Evolutionary conservation across 2,329 filamentous ascomycete genomes (phyloP).

Genomic region (Colletotrichum sp.): DNA sequence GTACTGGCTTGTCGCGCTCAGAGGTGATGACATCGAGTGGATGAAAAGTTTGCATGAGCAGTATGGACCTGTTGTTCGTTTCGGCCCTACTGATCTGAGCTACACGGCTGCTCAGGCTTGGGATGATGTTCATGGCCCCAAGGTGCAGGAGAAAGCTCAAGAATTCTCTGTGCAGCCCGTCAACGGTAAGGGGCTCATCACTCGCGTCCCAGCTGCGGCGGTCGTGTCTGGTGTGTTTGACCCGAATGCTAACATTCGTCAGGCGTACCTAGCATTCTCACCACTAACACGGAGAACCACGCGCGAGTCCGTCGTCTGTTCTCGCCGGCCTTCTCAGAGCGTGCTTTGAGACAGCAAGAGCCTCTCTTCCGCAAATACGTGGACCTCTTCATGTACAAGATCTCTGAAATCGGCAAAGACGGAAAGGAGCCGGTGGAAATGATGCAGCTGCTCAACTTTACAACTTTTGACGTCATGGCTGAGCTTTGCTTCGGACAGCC

Average conservation of each 20-base stretch:
- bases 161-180: conserved; percentile 23
- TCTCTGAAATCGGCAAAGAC: conserved; percentile 32
- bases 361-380: conserved; percentile 38
- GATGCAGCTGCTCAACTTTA: conserved; percentile 23
- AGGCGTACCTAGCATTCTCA: conserved; percentile 24
- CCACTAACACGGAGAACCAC: conserved; percentile 22
- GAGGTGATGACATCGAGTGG: conserved; percentile 25
- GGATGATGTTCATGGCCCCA: conserved; percentile 25
- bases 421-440: conserved; percentile 22
- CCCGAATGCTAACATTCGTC: background rate
- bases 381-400: conserved; percentile 38
- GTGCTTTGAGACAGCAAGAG: conserved; percentile 24
- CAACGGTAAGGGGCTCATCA: conserved; percentile 13
- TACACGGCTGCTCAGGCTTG: conserved; percentile 24
- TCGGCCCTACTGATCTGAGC: conserved; percentile 26
- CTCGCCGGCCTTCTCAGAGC: conserved; percentile 26
- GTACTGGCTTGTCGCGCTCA: conserved; percentile 24
- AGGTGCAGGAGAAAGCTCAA: conserved; percentile 14
- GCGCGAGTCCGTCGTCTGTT: conserved; percentile 23
- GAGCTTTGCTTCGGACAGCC: conserved; percentile 26
- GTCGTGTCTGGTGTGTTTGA: rapidly evolving
- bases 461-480: conserved; percentile 27
- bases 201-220: rapidly evolving
- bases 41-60: conserved; percentile 24
- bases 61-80: conserved; percentile 26